phyloP scores from a whole-genome alignment of 2,329 filamentous ascomycete species.

The Fusarium graminum region DNA sequence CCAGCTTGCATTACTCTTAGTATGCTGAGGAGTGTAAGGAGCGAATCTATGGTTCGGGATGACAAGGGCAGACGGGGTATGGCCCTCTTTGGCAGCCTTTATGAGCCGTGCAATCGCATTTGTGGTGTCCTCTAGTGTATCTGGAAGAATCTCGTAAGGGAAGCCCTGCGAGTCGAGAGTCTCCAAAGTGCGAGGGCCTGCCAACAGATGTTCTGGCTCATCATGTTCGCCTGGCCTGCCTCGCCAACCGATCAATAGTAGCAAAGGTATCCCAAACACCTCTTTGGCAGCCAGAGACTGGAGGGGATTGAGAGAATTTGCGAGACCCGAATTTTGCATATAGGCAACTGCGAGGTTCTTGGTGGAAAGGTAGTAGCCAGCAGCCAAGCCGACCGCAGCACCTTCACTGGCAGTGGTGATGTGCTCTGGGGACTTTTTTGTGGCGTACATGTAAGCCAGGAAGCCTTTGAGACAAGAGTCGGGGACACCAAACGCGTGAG shows the following conservation, averaged over 20 bases:
- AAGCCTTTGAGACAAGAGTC: conserved; percentile 9
- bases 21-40: neutral
- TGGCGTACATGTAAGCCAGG: neutral
- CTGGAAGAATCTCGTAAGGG: conserved; percentile 8
- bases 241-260: conserved; percentile 19
- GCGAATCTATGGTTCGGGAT: conserved; percentile 6
- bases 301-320: conserved; percentile 17
- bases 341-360: conserved; percentile 6
- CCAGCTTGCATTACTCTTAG: neutral
- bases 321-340: conserved; percentile 6
- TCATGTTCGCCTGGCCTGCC: conserved; percentile 15
- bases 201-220: neutral
- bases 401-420: conserved; percentile 8
- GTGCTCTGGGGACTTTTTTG: conserved; percentile 2
- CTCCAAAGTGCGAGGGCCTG: conserved; percentile 5
- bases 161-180: conserved; percentile 1
- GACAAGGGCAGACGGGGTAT: conserved; percentile 3
- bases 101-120: neutral
- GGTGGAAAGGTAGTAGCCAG: conserved; percentile 4
- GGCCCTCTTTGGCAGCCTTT: neutral
- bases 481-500: conserved; percentile 6
- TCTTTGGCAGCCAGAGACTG: conserved; percentile 21
- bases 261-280: conserved; percentile 23
- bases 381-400: conserved; percentile 1
- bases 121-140: neutral